Conservation (phyloP, 2,329 filamentous ascomycete species). For the Colletotrichum sp. region DNA sequence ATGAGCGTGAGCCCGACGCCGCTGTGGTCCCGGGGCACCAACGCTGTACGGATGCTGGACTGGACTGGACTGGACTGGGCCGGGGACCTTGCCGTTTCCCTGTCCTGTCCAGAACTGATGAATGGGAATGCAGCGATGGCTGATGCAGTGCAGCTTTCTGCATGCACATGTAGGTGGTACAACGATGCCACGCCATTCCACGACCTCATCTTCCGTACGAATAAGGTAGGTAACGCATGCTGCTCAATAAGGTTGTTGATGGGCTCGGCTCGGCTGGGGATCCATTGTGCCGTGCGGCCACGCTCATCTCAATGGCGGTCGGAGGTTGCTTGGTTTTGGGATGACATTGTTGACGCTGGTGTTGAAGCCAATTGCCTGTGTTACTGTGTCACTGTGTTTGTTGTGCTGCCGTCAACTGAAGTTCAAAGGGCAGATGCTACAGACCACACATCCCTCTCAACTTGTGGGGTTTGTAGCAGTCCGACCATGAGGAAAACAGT, state of each 20-base stretch:
- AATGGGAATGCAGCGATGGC: neutral
- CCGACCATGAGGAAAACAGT: neutral
- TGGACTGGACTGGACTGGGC: neutral
- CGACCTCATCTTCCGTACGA: neutral
- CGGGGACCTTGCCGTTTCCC: constrained; percentile 1
- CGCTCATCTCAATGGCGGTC: neutral
- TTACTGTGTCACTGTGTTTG: neutral
- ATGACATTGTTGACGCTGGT: neutral
- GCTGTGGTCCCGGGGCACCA: neutral
- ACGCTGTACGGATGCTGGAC: neutral
- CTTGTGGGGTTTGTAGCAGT: neutral
- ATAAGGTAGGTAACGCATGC: neutral
- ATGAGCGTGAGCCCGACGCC: neutral
- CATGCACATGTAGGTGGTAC: constrained; percentile 10
- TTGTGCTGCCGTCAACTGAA: neutral
- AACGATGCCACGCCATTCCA: neutral
- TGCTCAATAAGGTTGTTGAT: constrained; percentile 1
- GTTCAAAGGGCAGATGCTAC: neutral
- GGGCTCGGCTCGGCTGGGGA: neutral
- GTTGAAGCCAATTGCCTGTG: neutral
- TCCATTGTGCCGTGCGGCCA: neutral
- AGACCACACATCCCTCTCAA: neutral
- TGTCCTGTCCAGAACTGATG: neutral
- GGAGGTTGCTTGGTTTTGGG: neutral
- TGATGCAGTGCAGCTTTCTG: constrained; percentile 5